Evolutionary conservation across 208 protist genomes (phyloP), one percentile per base, ranked within the genome.

Genomic region (Angomonas deanei): DNA sequence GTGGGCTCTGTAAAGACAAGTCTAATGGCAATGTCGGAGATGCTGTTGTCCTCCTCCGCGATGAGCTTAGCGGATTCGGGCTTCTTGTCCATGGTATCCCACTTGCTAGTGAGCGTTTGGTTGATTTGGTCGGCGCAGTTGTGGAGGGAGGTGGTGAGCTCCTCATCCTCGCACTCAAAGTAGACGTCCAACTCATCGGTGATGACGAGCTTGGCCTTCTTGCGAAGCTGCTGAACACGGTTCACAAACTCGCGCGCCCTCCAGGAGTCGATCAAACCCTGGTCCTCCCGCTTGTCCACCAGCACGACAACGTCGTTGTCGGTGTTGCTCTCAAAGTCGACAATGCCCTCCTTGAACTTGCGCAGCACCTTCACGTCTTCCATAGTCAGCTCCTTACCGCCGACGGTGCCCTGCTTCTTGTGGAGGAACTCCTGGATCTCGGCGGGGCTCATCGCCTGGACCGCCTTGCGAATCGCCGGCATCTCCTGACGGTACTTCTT

Each of bases 161-260:
- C 88, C 2, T 77, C 73, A 21, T 93, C 87, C 52, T 92, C 85
- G 30, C 71, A 62, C 49, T 80, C 68, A 57, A 86, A 95, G 82
- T 88, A 94, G 10, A 96, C 73, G 24, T 83, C 66, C 3, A 95
- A 66, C 23, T 66, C 21, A 65, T 96, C 88, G 3, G 82, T 83
- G 13, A 92, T 63, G 47, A 64, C 19, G 23, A 98, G 80, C 31
- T 79, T 78, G 2, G 91, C 93, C 85, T 97, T 92, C 81, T 99
- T 99, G 70, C 97, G 91, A 30, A 99, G 76, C 80, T 98, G 90
- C 86, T 99, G 98, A 11, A 99, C 86, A 19, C 90, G 91, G 61
- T 93, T 96, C 17, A 97, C 80, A 34, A 99, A 83, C 76, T 98
- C 93, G 24, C 97, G 86, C 10, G 96, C 93, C 11, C 93, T 68